These are phyloP conservation scores for Paecilomyces dactylethromorphus DNA, from an alignment of 2,329 filamentous ascomycete genomes.

Conservation along the genomic window DNA sequence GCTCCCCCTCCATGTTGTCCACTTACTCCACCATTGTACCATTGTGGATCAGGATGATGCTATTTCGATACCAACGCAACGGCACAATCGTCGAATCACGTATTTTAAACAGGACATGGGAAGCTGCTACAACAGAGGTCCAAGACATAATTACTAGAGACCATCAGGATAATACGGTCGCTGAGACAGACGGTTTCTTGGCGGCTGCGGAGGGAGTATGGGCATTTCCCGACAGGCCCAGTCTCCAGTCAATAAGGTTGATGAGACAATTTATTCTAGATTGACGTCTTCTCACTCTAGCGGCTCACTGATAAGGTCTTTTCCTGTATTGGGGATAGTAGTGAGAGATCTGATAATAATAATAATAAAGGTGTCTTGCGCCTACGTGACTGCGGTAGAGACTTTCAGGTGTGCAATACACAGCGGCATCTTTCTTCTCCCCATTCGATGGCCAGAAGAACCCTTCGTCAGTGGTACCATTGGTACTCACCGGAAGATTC, in stretches of 20 bases:
- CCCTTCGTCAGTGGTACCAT: conserved; percentile 2
- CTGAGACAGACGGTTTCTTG: not conserved
- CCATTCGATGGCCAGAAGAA: not conserved
- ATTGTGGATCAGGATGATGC: not conserved
- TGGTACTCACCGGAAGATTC: conserved; percentile 45
- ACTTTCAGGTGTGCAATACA: not conserved
- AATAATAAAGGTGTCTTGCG: not conserved
- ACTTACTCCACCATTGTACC: not conserved
- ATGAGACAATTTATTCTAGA: not conserved
- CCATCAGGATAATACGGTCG: not conserved
- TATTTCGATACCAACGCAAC: not conserved
- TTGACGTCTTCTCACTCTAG: not conserved
- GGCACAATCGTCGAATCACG: not conserved
- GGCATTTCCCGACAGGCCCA: not conserved
- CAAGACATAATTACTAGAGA: not conserved
- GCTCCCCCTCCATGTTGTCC: not conserved
- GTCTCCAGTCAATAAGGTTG: not conserved
- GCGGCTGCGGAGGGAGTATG: not conserved
- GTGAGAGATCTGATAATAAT: not conserved
- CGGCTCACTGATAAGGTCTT: not conserved
- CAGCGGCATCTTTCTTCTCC: not conserved
- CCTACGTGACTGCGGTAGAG: not conserved
- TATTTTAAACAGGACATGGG: not conserved
- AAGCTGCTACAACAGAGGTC: not conserved
- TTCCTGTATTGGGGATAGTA: not conserved